A percentile compares a stretch with the other conserved stretches of the same genome.
phyloP scores from a whole-genome alignment of 2,329 filamentous ascomycete genomes.

The Aspergillus fructus region DNA sequence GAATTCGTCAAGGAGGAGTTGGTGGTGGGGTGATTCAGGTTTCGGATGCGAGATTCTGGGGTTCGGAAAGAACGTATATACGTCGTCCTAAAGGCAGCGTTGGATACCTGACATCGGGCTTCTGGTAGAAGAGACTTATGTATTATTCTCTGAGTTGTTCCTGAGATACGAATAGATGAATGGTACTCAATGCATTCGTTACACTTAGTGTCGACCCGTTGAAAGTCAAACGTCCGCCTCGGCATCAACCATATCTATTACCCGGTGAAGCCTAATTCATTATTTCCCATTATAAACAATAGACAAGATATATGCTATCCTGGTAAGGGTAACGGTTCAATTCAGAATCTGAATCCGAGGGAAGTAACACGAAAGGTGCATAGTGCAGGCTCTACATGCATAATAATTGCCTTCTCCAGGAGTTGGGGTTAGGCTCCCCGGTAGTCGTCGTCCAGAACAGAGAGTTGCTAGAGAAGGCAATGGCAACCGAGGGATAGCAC shows the following conservation, averaged over 20 bases:
- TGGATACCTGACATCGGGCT: no score
- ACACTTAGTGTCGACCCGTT: no score
- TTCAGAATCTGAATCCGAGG: no score
- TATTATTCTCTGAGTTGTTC: not conserved
- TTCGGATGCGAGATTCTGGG: slow-evolving; percentile 20
- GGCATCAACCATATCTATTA: not conserved
- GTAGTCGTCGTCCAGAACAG: not conserved
- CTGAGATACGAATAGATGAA: not conserved
- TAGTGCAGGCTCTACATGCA: not conserved
- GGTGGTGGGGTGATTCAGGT: not conserved
- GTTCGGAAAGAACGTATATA: slow-evolving; percentile 15
- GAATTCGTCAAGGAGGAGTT: not conserved
- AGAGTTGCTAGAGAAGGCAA: no score
- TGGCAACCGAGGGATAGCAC: not conserved
- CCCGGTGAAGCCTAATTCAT: no score
- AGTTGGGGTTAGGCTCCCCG: not conserved
- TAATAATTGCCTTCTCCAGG: not conserved
- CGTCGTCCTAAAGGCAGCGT: not conserved
- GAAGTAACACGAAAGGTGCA: not conserved
- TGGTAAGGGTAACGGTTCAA: no score
- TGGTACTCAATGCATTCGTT: not conserved
- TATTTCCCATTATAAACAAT: no score
- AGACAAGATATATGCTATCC: no score
- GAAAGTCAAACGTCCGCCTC: no score
- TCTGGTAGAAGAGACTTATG: not conserved